Evolutionary conservation across 2,329 filamentous ascomycete species (phyloP).

Genomic region (Raffaelea arxii): DNA sequence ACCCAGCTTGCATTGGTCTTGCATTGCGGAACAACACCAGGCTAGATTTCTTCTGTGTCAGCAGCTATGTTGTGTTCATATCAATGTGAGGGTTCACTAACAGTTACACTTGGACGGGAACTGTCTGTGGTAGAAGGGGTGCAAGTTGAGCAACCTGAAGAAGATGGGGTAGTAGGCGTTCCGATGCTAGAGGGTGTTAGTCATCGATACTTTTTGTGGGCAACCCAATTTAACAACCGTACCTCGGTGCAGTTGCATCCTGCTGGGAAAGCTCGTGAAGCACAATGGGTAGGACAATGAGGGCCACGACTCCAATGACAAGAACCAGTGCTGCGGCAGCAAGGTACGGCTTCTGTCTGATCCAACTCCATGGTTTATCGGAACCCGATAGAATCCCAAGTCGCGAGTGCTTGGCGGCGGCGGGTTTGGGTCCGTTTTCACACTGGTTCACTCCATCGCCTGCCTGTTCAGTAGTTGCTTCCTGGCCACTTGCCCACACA

Average conservation of each 20-base stretch:
- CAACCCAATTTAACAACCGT: background rate
- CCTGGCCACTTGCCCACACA: background rate
- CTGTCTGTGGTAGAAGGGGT: background rate
- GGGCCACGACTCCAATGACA: slow-evolving; percentile 2
- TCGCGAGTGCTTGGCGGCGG: background rate
- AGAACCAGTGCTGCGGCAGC: slow-evolving; percentile 1
- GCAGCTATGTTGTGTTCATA: background rate
- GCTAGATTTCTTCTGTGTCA: background rate
- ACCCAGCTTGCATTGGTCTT: slow-evolving; percentile 1
- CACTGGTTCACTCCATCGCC: background rate
- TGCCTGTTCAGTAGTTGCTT: background rate
- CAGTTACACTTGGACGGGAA: background rate
- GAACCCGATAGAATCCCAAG: background rate
- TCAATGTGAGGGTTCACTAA: background rate
- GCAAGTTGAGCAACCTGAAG: background rate
- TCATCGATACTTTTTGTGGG: background rate
- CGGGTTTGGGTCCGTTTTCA: background rate
- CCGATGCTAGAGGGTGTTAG: background rate
- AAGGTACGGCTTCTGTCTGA: slow-evolving; percentile 6
- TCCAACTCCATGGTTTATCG: background rate
- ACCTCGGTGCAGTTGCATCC: background rate
- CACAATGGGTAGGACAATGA: slow-evolving; percentile 7
- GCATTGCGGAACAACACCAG: background rate
- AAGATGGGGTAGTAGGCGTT: background rate
- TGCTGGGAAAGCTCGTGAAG: slow-evolving; percentile 6